Evolutionary conservation across 2,329 filamentous ascomycete species (phyloP), one percentile per base, ranked within the genome.

Genomic region (Pseudogymnoascus sp.): DNA sequence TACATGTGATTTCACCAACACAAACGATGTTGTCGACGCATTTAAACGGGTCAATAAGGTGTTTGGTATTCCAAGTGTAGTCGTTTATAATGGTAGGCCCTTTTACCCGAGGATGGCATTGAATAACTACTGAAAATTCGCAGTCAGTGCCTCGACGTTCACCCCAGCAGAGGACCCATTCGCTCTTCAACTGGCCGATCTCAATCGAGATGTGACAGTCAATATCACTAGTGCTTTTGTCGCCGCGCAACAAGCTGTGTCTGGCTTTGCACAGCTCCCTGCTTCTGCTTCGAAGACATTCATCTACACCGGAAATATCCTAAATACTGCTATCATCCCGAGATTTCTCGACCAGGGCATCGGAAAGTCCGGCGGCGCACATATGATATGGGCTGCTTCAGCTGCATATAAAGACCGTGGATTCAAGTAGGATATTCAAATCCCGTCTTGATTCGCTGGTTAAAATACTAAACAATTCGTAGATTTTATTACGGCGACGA

Each of bases 401-500:
- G 62, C 62, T 8, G 67, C 65, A 1, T 77, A 77, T 64, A 66
- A 69, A 59, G 69, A 70, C 6, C 63, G 69, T 18, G 73, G 75
- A 18, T 41, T 73, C 64, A 65, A 74, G 73, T 74, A 70, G 64
- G 57, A 15, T 12, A 41, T 22, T 11, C 20, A 20, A 11, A 20
- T 41, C 9, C 38, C 18, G 9, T 2, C 6, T n/a, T 18, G 20
- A 11, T 15, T 30, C 25, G 9, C 6, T n/a, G 11, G 22, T 18
- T n/a, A n/a, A 25, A 12, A 22, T 0, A 28, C 15, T 43, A 22
- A 28, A 57, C 7, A 14, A 28, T 18, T 22, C 18, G 43, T 43
- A 66, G 79, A 39, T 82, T 82, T 65, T 81, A 81, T 64, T 82
- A 78, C 60, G 76, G 70, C 3, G 79, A 82, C 58, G 77, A 82